phyloP scores from a whole-genome alignment of 2,329 filamentous ascomycete species.

The Trichoderma atroviride region DNA sequence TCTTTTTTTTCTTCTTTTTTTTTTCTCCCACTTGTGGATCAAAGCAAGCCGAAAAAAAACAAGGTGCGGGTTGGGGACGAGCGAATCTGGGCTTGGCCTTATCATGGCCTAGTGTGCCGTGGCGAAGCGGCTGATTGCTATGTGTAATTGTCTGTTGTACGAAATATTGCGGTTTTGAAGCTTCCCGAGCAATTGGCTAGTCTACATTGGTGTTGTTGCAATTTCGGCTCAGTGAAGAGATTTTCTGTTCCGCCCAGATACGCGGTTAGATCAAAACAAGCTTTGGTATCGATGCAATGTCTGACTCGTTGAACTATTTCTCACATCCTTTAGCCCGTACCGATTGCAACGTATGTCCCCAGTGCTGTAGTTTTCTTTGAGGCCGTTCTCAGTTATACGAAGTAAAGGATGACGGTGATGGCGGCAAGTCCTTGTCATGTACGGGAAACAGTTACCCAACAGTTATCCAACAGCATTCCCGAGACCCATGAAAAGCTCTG shows the following conservation, averaged over 20 bases:
- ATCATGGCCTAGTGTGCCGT: not conserved
- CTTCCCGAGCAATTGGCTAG: not conserved
- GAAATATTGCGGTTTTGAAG: not conserved
- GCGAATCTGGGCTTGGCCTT: conserved; percentile 1
- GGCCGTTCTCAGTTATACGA: not conserved
- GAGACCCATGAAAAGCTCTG: not conserved
- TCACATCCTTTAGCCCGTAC: not conserved
- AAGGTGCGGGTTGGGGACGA: conserved; percentile 15
- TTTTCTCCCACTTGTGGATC: conserved; percentile 14
- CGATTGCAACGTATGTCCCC: not conserved
- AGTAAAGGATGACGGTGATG: not conserved
- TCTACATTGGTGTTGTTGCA: not conserved
- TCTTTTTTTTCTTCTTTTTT: not conserved
- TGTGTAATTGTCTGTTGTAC: conserved; percentile 21
- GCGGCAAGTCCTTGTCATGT: not conserved
- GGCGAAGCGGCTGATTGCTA: not conserved
- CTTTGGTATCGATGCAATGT: not conserved
- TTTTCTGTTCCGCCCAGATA: not conserved
- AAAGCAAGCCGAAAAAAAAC: conserved; percentile 6
- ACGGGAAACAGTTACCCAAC: not conserved
- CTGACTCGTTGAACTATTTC: not conserved
- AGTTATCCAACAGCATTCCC: not conserved
- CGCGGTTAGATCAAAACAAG: not conserved
- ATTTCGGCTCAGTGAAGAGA: not conserved
- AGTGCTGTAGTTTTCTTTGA: not conserved